Base-by-base conservation (phyloP, 2,329 filamentous ascomycete genomes). In the Neopestalotiopsis sp. region DNA sequence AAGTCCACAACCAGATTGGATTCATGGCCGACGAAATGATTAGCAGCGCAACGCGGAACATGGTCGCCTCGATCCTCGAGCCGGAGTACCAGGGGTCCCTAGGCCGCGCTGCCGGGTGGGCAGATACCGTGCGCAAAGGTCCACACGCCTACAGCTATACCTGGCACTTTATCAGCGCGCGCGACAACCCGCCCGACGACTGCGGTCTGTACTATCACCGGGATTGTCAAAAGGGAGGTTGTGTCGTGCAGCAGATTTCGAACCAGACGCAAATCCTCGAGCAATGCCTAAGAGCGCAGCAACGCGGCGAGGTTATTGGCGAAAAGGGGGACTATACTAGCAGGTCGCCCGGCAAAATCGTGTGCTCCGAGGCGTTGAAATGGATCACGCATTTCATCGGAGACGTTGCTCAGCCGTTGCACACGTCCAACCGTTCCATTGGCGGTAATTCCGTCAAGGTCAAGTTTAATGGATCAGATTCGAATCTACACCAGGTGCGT, bases 301-400 rank as follows among this genome's bases (percentile, higher is more conserved):
- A 17, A 3, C 3, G 17, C 17, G 45, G 20, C 17, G 4, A 17
- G 24, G 24, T 28, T n/a, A 52, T 17, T 34, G 59, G n/a, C 40
- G 28, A 38, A 20, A n/a, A 40, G 14, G 32, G 14, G 4, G 17
- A 7, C 14, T 52, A 20, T 7, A 24, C 10, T 17, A 52, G 13
- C 12, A 30, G 32, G 12, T 42, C 32, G 1, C 59, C 59, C 0
- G 59, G 32, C 30, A 40, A 62, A 32, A 62, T 40, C 10, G 59
- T 62, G 13, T 62, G 59, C 59, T 62, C 59, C n/a, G 59, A 62
- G 59, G 59, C 59, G n/a, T 38, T 62, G 59, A 62, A 62, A 12
- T 62, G 59, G 59, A 40, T 62, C 34, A 62, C 59, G 30, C 59
- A 62, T 9, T 62, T 62, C 12, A n/a, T n/a, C 1, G 59, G 59